Conservation (phyloP, 2,329 filamentous ascomycete genomes). For the Colletotrichum costaricense region DNA sequence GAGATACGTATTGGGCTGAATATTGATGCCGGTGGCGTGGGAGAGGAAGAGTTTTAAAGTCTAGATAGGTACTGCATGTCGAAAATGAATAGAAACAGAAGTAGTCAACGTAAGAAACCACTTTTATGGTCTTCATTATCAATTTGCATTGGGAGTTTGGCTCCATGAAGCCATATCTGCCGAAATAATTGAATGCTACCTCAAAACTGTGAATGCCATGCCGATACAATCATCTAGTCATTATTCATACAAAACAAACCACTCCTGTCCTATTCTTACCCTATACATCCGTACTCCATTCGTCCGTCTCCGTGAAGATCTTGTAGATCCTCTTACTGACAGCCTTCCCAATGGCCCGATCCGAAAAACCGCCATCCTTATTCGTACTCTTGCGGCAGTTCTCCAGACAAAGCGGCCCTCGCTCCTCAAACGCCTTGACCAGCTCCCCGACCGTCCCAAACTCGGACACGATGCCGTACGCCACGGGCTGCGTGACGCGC, state of each 20-base stretch:
- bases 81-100: too few species aligned
- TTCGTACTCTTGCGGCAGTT: conserved; percentile 68
- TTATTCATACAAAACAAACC: background rate
- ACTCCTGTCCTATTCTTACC: too few species aligned
- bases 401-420: conserved; percentile 72
- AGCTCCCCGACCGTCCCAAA: conserved; percentile 70
- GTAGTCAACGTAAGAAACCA: too few species aligned
- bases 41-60: background rate
- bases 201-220: background rate
- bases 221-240: background rate
- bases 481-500: conserved; percentile 78
- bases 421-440: conserved; percentile 66
- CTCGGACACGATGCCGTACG: conserved; percentile 73
- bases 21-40: background rate
- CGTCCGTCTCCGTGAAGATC: conserved; percentile 69
- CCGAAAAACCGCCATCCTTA: conserved; percentile 66
- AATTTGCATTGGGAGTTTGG: too few species aligned
- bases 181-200: background rate
- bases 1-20: fast-evolving
- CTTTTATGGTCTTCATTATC: too few species aligned
- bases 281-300: conserved; percentile 65
- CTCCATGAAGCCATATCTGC: too few species aligned
- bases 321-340: conserved; percentile 69
- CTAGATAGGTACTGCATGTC: too few species aligned
- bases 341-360: conserved; percentile 66